Percentiles rank a stretch among this genome's conserved stretches.
phyloP scores from a whole-genome alignment of 148 eudicot genomes.

The Camellia japonica region DNA sequence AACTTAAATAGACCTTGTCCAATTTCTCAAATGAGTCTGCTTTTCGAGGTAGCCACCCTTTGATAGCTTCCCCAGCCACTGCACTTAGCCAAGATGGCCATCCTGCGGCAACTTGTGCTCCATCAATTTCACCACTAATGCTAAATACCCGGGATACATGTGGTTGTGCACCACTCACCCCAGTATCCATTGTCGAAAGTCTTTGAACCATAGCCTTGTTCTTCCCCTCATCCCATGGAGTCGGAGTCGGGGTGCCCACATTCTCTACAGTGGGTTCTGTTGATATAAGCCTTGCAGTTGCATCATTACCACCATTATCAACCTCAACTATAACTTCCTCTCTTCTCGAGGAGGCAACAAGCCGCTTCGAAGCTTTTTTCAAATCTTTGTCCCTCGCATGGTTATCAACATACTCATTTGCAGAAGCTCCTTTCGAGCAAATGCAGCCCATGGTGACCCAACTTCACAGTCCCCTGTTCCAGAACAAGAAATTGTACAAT shows the following conservation, averaged over 20 bases:
- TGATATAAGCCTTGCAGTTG: conserved; percentile 52
- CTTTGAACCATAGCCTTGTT: conserved; percentile 30
- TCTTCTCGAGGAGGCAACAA: conserved; percentile 26
- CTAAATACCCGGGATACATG: conserved; percentile 40
- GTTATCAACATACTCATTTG: conserved; percentile 21
- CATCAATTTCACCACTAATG: conserved; percentile 45
- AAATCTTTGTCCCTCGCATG: conserved; percentile 22
- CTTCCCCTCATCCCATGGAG: conserved; percentile 35
- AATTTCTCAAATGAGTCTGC: conserved; percentile 71
- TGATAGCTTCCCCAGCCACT: conserved; percentile 80
- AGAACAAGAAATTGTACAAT: conserved; percentile 3
- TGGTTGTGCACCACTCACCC: conserved; percentile 21
- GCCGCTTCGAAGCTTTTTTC: conserved; percentile 26
- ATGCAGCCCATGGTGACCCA: conserved; percentile 52
- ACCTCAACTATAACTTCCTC: conserved; percentile 34
- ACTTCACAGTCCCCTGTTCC: conserved; percentile 10
- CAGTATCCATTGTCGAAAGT: conserved; percentile 17
- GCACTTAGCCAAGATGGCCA: conserved; percentile 74
- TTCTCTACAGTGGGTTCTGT: conserved; percentile 31
- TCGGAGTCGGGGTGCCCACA: conserved; percentile 22
- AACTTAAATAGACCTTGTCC: conserved; percentile 48
- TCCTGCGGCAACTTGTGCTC: conserved; percentile 52
- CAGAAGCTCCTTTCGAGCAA: conserved; percentile 58
- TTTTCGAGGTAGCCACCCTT: conserved; percentile 64
- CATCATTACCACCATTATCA: conserved; percentile 37